Evolutionary conservation across 352 stramenopile species (phyloP).

Genomic region (Globisporangium canariense): DNA sequence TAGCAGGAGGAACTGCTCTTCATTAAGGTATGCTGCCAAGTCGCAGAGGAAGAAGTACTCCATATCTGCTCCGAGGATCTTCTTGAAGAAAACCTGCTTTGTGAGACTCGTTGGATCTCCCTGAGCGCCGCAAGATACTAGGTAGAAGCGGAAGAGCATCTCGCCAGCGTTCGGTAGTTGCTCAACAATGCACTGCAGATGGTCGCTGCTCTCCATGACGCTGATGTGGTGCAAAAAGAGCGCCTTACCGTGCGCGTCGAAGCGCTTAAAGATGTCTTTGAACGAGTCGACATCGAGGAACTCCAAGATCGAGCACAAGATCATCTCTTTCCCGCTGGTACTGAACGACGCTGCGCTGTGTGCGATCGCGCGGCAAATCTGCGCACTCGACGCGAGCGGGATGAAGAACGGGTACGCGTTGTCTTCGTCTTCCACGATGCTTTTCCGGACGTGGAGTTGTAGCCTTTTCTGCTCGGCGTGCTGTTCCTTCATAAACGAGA

Average conservation of each 20-base stretch:
- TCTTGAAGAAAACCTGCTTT: constrained; percentile 59
- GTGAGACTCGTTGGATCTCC: constrained; percentile 18
- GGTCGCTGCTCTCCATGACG: constrained; percentile 43
- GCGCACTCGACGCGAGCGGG: constrained; percentile 54
- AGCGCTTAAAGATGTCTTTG: constrained; percentile 60
- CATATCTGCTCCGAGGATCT: constrained; percentile 52
- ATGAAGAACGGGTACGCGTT: constrained; percentile 45
- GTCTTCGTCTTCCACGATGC: constrained; percentile 29
- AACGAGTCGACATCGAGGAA: constrained; percentile 66
- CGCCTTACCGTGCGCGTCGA: constrained; percentile 52
- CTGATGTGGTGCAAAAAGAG: constrained; percentile 64
- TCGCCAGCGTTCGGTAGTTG: constrained; percentile 53
- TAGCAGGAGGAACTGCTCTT: constrained; percentile 63
- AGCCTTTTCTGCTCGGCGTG: constrained; percentile 6
- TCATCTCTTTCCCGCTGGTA: constrained; percentile 71
- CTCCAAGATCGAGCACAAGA: constrained; percentile 62
- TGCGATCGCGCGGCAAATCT: constrained; percentile 71
- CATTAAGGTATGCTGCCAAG: constrained; percentile 47
- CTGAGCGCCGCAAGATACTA: constrained; percentile 35
- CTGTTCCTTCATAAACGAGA: constrained; percentile 14
- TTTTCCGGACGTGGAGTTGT: constrained; percentile 2
- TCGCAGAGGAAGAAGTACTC: constrained; percentile 76
- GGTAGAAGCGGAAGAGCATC: constrained; percentile 60
- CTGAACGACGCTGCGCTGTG: constrained; percentile 53
- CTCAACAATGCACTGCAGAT: constrained; percentile 52